A percentile compares a stretch with the other conserved stretches of the same genome.
Evolutionary conservation across 768 basidiomycete species (phyloP).

Genomic region (Xerocomellus intermedius): DNA sequence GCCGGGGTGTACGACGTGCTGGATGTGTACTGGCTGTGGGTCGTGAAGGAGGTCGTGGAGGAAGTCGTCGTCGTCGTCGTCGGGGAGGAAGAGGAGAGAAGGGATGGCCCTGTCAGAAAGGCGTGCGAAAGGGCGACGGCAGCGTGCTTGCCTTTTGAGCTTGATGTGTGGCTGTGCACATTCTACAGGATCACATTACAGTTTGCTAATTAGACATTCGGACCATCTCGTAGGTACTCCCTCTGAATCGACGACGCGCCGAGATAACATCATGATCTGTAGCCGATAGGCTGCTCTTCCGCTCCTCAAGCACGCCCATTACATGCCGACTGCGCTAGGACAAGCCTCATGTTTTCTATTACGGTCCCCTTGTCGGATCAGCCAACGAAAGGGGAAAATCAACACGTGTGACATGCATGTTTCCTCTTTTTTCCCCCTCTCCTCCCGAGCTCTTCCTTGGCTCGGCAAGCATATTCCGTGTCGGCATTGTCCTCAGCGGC

Average conservation of each 20-base stretch:
- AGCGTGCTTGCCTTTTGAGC: conserved; percentile 32
- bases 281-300: background rate
- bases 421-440: conserved; percentile 18
- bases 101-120: conserved; percentile 22
- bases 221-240: no score
- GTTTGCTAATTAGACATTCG: background rate
- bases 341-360: conserved; percentile 20
- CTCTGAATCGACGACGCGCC: background rate
- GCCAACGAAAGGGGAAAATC: conserved; percentile 15
- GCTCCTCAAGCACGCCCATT: conserved; percentile 19
- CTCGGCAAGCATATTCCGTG: conserved; percentile 3
- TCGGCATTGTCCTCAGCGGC: conserved; percentile 11
- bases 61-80: conserved; percentile 27
- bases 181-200: background rate
- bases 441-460: background rate
- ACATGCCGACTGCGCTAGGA: conserved; percentile 12
- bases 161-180: conserved; percentile 29
- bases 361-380: conserved; percentile 19
- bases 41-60: conserved; percentile 9
- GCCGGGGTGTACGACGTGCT: background rate
- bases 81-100: conserved; percentile 22
- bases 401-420: conserved; percentile 27
- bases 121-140: conserved; percentile 30
- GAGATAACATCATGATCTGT: conserved; percentile 4
- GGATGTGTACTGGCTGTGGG: background rate